Base-by-base conservation (phyloP, 2,329 filamentous ascomycete genomes). In the Fusarium equiseti region DNA sequence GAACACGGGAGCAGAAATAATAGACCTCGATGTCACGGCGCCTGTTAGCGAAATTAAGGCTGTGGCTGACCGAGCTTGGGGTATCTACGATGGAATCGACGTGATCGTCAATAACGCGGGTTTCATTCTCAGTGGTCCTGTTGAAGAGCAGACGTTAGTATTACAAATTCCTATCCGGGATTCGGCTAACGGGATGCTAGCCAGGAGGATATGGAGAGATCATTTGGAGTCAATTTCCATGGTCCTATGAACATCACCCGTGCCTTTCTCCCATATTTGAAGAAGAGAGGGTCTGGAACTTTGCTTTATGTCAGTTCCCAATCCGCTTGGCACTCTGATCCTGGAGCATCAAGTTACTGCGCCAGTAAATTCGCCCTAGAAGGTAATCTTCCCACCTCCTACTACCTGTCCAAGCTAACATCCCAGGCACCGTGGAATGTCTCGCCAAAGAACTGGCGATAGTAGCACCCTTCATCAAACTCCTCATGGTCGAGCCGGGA, bases 21-120 rank as follows among this genome's bases (percentile, higher is more conserved):
- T 76, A 4, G 61, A 71, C 0, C 55, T 75, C 2, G 72, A 76
- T 46, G 70, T 76, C 8, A 55, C 65, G 0, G 48, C 56, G 1
- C 22, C 70, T 1, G 31, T 20, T 0, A 31, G 44, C 2, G 27
- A 46, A 2, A 67, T 76, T 10, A 57, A 66, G 7, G n/a, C 50
- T 16, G 69, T 65, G 31, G 64, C 74, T 0, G 35, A 71, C 2
- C 49, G 60, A 13, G 72, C 66, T 7, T 75, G 73, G 73, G 24
- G 48, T 4, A 45, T 68, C 3, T 69, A 72, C 31, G 46, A 65
- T 51, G 77, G 73, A 6, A 78, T 82, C 20, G 80, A 83, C 44
- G 75, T 83, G 2, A 66, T 82, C 2, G 76, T 82, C 12, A 82
- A 82, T 29, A 83, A 82, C 35, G 81, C 81, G 2, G 81, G 80